Evolutionary conservation across 768 basidiomycete genomes (phyloP).

Genomic region (Asterophora lycoperdoides): DNA sequence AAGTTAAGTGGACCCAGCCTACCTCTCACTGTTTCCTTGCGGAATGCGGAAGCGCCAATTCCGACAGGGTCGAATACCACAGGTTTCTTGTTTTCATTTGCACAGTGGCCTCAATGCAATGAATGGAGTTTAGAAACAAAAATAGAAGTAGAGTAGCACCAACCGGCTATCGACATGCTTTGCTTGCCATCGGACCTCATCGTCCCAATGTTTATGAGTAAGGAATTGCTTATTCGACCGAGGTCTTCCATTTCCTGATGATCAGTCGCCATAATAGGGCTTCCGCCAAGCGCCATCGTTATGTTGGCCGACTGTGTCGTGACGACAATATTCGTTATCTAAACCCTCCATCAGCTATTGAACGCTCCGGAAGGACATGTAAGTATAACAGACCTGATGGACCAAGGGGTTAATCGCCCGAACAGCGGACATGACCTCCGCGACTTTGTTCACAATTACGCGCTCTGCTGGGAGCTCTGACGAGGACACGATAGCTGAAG

Average conservation of each 20-base stretch:
- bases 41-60: slow-evolving; percentile 74
- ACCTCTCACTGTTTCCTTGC: slow-evolving; percentile 62
- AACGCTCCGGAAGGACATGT: neutral
- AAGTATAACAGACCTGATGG: slow-evolving; percentile 56
- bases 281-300: slow-evolving; percentile 82
- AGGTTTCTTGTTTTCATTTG: slow-evolving; percentile 68
- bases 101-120: slow-evolving; percentile 38
- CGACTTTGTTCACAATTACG: slow-evolving; percentile 40
- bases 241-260: slow-evolving; percentile 81
- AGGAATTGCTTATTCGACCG: slow-evolving; percentile 54
- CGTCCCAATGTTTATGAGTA: slow-evolving; percentile 89
- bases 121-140: neutral
- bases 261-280: slow-evolving; percentile 92
- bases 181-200: slow-evolving; percentile 51
- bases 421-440: slow-evolving; percentile 46
- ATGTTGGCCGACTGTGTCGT: slow-evolving; percentile 88
- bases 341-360: neutral
- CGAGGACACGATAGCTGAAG: neutral
- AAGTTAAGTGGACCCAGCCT: slow-evolving; percentile 8
- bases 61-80: slow-evolving; percentile 92
- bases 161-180: slow-evolving; percentile 75
- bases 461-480: slow-evolving; percentile 15
- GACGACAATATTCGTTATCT: slow-evolving; percentile 91
- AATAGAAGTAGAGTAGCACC: neutral
- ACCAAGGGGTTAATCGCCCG: slow-evolving; percentile 60